Percentiles rank a stretch among this genome's conserved stretches.
These are phyloP conservation scores for Strigomonas culicis DNA, from an alignment of 208 protist genomes.

Conservation along the genomic window DNA sequence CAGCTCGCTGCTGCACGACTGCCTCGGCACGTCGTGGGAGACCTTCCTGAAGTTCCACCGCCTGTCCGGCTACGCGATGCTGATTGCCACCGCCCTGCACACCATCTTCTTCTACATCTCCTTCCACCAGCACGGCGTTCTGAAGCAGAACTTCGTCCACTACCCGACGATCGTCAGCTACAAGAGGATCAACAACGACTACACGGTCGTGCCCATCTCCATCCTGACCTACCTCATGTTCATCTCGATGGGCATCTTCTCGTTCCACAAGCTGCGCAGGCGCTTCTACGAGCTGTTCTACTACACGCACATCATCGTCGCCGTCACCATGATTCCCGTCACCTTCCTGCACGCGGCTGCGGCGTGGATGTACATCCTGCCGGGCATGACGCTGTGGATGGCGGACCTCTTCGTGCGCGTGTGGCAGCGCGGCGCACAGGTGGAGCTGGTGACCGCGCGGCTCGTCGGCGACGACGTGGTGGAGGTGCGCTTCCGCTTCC, in stretches of 20 bases:
- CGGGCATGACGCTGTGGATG: slow-evolving; percentile 47
- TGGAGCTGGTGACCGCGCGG: slow-evolving; percentile 17
- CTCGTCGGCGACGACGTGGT: slow-evolving; percentile 20
- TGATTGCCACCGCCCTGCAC: slow-evolving; percentile 24
- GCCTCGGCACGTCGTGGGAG: slow-evolving; percentile 52
- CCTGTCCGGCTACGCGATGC: slow-evolving; percentile 33
- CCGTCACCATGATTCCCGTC: slow-evolving; percentile 42
- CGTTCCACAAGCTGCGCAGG: slow-evolving; percentile 36
- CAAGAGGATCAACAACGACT: slow-evolving; percentile 24
- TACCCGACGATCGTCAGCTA: slow-evolving; percentile 16
- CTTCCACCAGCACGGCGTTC: slow-evolving; percentile 18
- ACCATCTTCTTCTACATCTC: slow-evolving; percentile 24
- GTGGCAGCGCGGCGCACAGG: slow-evolving; percentile 26
- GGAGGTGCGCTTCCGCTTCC: slow-evolving; percentile 21
- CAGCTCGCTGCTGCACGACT: slow-evolving; percentile 40
- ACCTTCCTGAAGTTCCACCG: slow-evolving; percentile 52
- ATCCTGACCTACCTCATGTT: slow-evolving; percentile 35
- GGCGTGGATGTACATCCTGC: slow-evolving; percentile 60
- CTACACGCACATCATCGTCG: slow-evolving; percentile 49
- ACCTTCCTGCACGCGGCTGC: slow-evolving; percentile 50
- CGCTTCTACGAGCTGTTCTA: slow-evolving; percentile 65
- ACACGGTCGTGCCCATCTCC: slow-evolving; percentile 36
- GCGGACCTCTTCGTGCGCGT: slow-evolving; percentile 43
- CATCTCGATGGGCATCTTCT: slow-evolving; percentile 45
- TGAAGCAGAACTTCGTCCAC: slow-evolving; percentile 28